phyloP scores from a whole-genome alignment of 371 early-diverging fungal species.

The Nosema muscidifuracis region DNA sequence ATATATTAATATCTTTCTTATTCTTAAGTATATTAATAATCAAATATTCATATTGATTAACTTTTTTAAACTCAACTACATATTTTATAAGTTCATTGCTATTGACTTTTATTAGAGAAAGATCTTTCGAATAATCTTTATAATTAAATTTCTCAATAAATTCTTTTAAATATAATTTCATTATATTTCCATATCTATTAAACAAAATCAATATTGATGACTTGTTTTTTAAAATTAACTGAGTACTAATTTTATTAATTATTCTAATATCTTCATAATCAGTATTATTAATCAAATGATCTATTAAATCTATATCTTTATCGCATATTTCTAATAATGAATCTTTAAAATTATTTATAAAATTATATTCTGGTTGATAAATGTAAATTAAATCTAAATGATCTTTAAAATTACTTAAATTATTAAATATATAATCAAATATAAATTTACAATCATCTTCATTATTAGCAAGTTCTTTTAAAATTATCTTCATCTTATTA shows the following conservation, averaged over 20 bases:
- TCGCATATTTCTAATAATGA: neutral
- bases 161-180: slow-evolving; percentile 15
- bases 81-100: neutral
- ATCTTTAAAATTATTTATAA: slow-evolving; percentile 5
- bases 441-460: neutral
- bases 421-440: slow-evolving; percentile 13
- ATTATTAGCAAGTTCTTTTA: neutral
- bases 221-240: slow-evolving; percentile 14
- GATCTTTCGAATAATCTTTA: neutral
- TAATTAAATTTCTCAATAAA: slow-evolving; percentile 15
- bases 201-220: slow-evolving; percentile 18
- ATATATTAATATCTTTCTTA: neutral
- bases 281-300: slow-evolving; percentile 10
- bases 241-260: slow-evolving; percentile 4
- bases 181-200: slow-evolving; percentile 20
- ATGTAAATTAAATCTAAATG: slow-evolving; percentile 25
- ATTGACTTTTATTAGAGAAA: neutral
- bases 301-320: neutral
- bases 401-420: slow-evolving; percentile 1
- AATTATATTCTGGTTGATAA: neutral
- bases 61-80: neutral
- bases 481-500: slow-evolving; percentile 9
- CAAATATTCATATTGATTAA: neutral
- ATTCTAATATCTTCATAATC: slow-evolving; percentile 15
- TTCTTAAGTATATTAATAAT: neutral